Evolutionary conservation across 1,284 basidiomycete species (phyloP).

Genomic region (Takashimella tepidaria): DNA sequence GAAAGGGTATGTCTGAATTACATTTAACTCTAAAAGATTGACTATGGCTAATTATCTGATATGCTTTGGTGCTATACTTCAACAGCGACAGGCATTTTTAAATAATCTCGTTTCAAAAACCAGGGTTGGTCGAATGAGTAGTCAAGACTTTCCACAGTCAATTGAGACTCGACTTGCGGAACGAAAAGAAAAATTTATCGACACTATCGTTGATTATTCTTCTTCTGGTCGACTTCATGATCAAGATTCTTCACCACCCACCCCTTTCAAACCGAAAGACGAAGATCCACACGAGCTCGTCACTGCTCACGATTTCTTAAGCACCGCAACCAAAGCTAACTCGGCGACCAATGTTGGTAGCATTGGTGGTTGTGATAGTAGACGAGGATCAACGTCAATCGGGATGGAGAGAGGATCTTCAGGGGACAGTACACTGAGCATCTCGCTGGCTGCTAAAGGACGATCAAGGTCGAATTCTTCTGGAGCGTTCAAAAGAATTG

Average conservation of each 20-base stretch:
- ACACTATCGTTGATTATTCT: slow-evolving; percentile 17
- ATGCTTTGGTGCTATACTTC: too few relatives aligned
- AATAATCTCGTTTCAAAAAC: slow-evolving; percentile 14
- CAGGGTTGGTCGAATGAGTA: slow-evolving; percentile 13
- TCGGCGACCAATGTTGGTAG: background rate
- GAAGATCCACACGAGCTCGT: slow-evolving; percentile 27
- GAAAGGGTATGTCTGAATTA: too few relatives aligned
- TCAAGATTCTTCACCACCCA: slow-evolving; percentile 28
- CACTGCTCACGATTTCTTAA: slow-evolving; percentile 26
- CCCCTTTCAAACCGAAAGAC: slow-evolving; percentile 8
- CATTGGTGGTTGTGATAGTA: background rate
- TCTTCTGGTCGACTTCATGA: slow-evolving; percentile 22
- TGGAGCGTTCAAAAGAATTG: slow-evolving; percentile 19
- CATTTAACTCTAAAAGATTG: too few relatives aligned
- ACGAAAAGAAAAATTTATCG: slow-evolving; percentile 18
- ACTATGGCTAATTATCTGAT: too few relatives aligned
- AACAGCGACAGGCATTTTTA: slow-evolving; percentile 21
- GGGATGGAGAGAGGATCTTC: background rate
- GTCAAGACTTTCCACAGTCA: slow-evolving; percentile 24
- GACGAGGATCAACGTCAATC: background rate
- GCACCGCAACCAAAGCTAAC: background rate
- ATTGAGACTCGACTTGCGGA: slow-evolving; percentile 13
- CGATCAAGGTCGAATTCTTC: slow-evolving; percentile 12
- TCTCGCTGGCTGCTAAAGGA: too few relatives aligned
- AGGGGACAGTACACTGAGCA: background rate